Evolutionary conservation across 2,329 filamentous ascomycete species (phyloP), one percentile per base, ranked within the genome.

Genomic region (Fulvia fulva): DNA sequence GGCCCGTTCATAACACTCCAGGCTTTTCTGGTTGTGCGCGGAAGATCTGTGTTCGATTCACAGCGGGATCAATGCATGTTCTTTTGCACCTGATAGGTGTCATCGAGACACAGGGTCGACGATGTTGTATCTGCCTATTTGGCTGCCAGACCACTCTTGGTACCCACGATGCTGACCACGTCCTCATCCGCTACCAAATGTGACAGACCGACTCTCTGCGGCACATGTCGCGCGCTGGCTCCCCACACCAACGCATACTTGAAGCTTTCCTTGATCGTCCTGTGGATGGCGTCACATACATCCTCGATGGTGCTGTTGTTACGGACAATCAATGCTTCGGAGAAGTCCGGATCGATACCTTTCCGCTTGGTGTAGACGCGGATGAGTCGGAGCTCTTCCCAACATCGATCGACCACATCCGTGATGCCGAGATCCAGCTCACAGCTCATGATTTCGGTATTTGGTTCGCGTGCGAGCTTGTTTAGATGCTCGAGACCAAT

Each of bases 231-330:
- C 34, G 94, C 94, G 75, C 93, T 97, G 19, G 92, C 92, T 4
- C 94, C 94, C 95, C 95, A 99, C 0, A 99, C 94, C 65, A 97
- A 77, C 2, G 94, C 95, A 77, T 97, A 97, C 80, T 97, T 99
- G 83, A 97, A 99, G 4, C 91, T 96, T 63, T 99, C 95, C 83
- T 97, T 99, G 65, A 99, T 79, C 25, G 86, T 94, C 62, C 94
- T 83, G 77, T 99, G 94, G 66, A 99, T 89, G 68, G 90, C 86
- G 75, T 99, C 94, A 75, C 94, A 99, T 9, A 99, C 94, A 75
- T 99, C 93, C 77, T 97, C 94, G 70, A 99, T 91, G 12, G 87
- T 90, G 71, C 90, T 91, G 68, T 92, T 89, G 72, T 81, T 86
- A 58, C 95, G 83, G 65, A 99, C 94, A 71, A 99, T 99, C 69